Conservation (phyloP, 176 grass and related monocot species). For the Saccharum officinarum region DNA sequence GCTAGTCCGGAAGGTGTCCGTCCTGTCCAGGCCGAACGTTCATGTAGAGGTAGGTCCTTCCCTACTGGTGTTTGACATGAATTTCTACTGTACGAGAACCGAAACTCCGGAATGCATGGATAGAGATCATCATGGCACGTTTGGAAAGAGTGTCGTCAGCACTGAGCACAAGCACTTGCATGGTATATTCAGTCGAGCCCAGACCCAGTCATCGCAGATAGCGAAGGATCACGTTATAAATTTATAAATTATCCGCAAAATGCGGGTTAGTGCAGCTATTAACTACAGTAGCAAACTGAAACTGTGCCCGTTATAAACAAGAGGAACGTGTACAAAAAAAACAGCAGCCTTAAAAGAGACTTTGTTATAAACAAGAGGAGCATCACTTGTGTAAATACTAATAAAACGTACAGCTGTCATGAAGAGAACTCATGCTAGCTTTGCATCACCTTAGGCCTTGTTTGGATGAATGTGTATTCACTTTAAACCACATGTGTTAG, state of each 20-base stretch:
- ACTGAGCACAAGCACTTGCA: neutral
- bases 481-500: too few relatives aligned
- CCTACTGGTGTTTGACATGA: conserved; percentile 6
- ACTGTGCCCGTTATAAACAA: too few relatives aligned
- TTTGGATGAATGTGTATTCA: too few relatives aligned
- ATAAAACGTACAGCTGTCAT: neutral
- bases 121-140: too few relatives aligned
- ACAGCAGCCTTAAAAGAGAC: neutral
- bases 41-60: conserved; percentile 2
- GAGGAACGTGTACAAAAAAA: neutral
- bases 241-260: too few relatives aligned
- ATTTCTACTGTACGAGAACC: neutral
- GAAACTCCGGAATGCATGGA: neutral
- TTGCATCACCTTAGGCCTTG: neutral
- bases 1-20: conserved; percentile 8
- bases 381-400: neutral
- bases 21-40: conserved; percentile 37
- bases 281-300: too few relatives aligned
- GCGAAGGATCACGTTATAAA: too few relatives aligned
- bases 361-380: neutral
- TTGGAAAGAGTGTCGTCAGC: neutral
- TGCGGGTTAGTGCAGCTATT: too few relatives aligned
- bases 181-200: too few relatives aligned
- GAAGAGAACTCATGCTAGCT: neutral
- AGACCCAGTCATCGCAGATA: too few relatives aligned